Percentiles rank a stretch among this genome's conserved stretches.
These are phyloP conservation scores for Venturia carpophila DNA, from an alignment of 2,329 filamentous ascomycete species.

Conservation along the genomic window DNA sequence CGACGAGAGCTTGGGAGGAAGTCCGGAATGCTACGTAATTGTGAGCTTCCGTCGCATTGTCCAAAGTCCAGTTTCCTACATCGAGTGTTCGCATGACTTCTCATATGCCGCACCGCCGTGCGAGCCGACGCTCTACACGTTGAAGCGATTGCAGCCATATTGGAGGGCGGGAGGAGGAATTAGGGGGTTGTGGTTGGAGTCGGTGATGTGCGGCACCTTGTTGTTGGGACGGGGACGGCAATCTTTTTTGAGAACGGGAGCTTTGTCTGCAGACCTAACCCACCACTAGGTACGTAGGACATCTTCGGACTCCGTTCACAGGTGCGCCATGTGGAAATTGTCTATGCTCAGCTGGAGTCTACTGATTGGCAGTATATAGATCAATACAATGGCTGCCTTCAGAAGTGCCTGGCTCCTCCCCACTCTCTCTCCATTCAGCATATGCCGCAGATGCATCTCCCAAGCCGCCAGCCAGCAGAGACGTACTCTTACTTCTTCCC, in stretches of 20 bases:
- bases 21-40: slow-evolving; percentile 52
- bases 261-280: background rate
- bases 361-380: slow-evolving; percentile 1
- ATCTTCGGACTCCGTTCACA: background rate
- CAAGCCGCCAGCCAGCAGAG: background rate
- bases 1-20: slow-evolving; percentile 56
- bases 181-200: slow-evolving; percentile 3
- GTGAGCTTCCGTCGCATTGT: slow-evolving; percentile 19
- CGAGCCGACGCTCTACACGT: slow-evolving; percentile 58
- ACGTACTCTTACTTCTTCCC: background rate
- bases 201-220: slow-evolving; percentile 19
- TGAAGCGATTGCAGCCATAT: slow-evolving; percentile 59
- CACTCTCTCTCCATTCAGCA: background rate
- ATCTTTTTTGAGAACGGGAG: slow-evolving; percentile 11
- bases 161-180: slow-evolving; percentile 19
- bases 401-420: background rate
- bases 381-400: slow-evolving; percentile 2
- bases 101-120: slow-evolving; percentile 47
- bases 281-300: background rate
- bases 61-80: slow-evolving; percentile 39
- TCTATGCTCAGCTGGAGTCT: background rate
- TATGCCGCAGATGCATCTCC: background rate
- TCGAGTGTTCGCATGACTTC: slow-evolving; percentile 48
- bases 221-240: slow-evolving; percentile 4
- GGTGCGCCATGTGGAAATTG: background rate